A percentile compares a stretch with the other conserved stretches of the same genome.
These are phyloP conservation scores for Solanum paucissectum DNA, from an alignment of 257 asterid genomes.

Conservation along the genomic window DNA sequence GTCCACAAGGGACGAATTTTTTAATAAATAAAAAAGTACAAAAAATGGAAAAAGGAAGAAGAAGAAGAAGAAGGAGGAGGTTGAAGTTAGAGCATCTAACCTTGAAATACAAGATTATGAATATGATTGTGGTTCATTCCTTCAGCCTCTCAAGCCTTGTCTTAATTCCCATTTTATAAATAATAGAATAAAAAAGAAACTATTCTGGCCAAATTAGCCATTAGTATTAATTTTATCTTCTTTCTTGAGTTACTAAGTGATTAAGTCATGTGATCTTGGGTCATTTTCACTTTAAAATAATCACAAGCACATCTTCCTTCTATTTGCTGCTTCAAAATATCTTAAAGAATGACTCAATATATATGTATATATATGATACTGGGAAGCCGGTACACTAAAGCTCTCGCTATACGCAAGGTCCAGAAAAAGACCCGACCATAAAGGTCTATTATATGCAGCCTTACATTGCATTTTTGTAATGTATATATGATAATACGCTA, in stretches of 20 bases:
- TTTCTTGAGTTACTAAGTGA: not conserved
- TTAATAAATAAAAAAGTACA: not conserved
- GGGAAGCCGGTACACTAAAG: not conserved
- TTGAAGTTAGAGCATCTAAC: not conserved
- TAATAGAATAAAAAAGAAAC: not conserved
- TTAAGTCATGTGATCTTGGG: not conserved
- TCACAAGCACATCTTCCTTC: not conserved
- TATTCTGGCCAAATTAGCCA: not conserved
- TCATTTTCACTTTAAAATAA: not conserved
- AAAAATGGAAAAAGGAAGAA: not conserved
- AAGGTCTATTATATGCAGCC: not conserved
- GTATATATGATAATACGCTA: too few species aligned
- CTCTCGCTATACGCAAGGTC: not conserved
- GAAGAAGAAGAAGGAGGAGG: not conserved
- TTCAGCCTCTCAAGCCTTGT: not conserved
- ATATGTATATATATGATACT: too few species aligned
- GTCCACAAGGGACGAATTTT: not conserved
- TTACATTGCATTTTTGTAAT: too few species aligned
- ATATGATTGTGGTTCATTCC: not conserved
- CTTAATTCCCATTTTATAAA: not conserved
- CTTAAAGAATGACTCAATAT: not conserved
- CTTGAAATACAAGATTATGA: not conserved
- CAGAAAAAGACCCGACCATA: rapidly evolving
- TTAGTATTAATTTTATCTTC: not conserved
- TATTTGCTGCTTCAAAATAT: not conserved